A percentile compares a stretch with the other conserved stretches of the same genome.
These are phyloP conservation scores for Penicillium crystallinum DNA, from an alignment of 495 filamentous ascomycete genomes.

Conservation along the genomic window DNA sequence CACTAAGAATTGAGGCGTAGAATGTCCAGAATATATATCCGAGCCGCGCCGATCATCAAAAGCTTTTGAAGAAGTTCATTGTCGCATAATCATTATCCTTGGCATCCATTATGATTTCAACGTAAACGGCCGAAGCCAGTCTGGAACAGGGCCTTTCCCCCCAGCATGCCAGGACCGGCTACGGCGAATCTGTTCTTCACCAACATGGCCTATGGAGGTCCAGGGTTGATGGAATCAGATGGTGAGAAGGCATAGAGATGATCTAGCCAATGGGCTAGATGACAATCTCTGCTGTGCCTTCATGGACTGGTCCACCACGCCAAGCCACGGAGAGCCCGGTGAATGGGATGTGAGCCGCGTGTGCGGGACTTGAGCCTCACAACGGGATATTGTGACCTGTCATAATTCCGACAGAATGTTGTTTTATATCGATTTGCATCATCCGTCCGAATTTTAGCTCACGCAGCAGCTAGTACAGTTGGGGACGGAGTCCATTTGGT, in stretches of 20 bases:
- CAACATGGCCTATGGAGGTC: not conserved
- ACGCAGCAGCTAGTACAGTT: constrained; percentile 33
- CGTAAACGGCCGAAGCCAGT: not conserved
- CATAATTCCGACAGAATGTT: not conserved
- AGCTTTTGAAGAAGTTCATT: not conserved
- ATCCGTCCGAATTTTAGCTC: constrained; percentile 4
- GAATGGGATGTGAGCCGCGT: not conserved
- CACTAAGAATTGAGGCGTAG: not conserved
- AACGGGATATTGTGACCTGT: not conserved
- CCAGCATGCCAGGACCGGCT: not conserved
- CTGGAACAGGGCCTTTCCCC: not conserved
- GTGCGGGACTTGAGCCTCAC: not conserved
- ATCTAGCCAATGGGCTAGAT: not conserved
- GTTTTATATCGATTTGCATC: not conserved
- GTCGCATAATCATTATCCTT: not conserved
- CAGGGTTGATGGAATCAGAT: not conserved
- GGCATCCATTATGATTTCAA: not conserved
- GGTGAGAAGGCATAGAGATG: not conserved
- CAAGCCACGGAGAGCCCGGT: not conserved
- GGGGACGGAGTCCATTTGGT: constrained; percentile 45
- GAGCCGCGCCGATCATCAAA: not conserved
- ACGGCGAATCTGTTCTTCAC: not conserved
- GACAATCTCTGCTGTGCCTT: not conserved
- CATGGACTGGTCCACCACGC: not conserved
- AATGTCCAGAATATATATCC: not conserved